Evolutionary conservation across 1,284 basidiomycete genomes (phyloP), one percentile per base, ranked within the genome.

Genomic region (Athelia sp.): DNA sequence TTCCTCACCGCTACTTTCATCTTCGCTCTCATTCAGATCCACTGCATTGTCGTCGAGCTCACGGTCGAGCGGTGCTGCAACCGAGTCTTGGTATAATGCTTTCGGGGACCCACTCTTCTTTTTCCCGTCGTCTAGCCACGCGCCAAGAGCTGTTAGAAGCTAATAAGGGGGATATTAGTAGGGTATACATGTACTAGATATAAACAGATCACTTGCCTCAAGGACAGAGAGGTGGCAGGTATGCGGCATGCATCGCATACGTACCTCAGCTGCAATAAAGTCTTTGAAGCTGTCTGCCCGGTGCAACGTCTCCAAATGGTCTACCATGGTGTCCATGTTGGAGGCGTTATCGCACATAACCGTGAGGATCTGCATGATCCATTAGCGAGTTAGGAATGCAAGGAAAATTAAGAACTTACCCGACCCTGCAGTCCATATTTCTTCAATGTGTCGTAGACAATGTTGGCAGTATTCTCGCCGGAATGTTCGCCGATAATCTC

Each of bases 301-400:
- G 21, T 51, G 55, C 10, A 23, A 26, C 1, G 21, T 2, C 19
- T 48, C 54, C 45, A 65, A 50, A 0, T 21, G 34, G 0, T 50
- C 50, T 3, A 63, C 50, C 23, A 65, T 38, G 2, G 60, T 66
- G 48, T 66, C 58, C 38, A 65, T 64, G 34, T 66, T 65, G 0
- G 58, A 51, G 1, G 63, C 62, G 55, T 65, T 66, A 32, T 66
- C 60, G 47, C 63, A 54, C 23, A 64, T 51, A 34, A 66, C 52
- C 2, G 59, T 52, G 4, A 60, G 52, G 19, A 60, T 52, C 56
- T 61, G 24, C 21, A 11, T n/a, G n/a, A 34, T 11, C 32, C 11
- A 11, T 21, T 21, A 43, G 10, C 10, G 40, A 13, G 40, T 13
- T 43, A 21, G 21, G 40, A 14, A 43, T 34, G 32, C 32, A 11